These are phyloP conservation scores for Kandelia obovata DNA, from an alignment of 345 rosid genomes.

Conservation along the genomic window DNA sequence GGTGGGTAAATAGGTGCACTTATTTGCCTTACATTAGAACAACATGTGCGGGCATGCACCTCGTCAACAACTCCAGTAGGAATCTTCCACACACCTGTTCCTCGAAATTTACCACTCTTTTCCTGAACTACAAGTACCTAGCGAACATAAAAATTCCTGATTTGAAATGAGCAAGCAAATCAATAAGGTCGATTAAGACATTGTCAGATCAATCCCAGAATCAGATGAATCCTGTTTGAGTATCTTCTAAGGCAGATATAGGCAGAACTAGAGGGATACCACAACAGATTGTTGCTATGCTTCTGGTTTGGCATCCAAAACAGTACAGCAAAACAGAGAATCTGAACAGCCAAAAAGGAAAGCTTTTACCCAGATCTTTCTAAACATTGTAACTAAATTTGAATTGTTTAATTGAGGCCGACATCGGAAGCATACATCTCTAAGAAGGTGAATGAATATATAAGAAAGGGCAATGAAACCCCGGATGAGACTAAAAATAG, in stretches of 20 bases:
- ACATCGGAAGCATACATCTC: no score
- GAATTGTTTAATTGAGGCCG: no score
- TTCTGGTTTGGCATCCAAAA: not conserved
- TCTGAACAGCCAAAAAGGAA: not conserved
- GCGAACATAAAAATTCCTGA: constrained; percentile 10
- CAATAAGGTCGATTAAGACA: not conserved
- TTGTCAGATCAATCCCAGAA: not conserved
- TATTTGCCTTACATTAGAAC: not conserved
- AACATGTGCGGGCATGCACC: constrained; percentile 36
- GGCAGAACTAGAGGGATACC: not conserved
- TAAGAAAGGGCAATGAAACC: not conserved
- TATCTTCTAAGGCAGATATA: not conserved
- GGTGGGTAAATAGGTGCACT: constrained; percentile 6
- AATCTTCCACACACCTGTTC: constrained; percentile 72
- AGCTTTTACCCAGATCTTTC: not conserved
- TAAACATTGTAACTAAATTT: no score
- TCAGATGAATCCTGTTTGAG: not conserved
- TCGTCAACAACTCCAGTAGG: constrained; percentile 82
- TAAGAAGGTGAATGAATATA: no score
- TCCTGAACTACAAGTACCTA: constrained; percentile 85
- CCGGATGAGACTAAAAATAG: not conserved
- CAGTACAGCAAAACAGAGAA: not conserved
- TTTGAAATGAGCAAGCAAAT: constrained; percentile 6
- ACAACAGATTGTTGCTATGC: not conserved
- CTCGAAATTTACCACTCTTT: constrained; percentile 51